Evolutionary conservation across 441 rosid genomes (phyloP).

Genomic region (Jatropha multifida): DNA sequence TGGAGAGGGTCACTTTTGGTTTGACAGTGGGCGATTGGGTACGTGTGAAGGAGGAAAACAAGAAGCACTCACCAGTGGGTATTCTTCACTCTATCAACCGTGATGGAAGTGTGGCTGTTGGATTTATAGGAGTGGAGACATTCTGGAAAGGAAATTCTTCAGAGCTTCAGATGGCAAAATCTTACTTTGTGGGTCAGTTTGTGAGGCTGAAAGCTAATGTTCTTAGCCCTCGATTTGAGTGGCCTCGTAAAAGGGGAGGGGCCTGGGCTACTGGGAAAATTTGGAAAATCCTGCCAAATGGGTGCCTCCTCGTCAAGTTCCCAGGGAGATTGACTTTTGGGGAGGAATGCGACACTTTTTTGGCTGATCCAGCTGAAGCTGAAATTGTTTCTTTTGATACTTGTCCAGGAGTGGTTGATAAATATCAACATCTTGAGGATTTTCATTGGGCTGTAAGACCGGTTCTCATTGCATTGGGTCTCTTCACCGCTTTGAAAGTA

Average conservation of each 20-base stretch:
- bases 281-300: conserved; percentile 61
- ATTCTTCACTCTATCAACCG: conserved; percentile 72
- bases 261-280: conserved; percentile 85
- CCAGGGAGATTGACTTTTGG: conserved; percentile 68
- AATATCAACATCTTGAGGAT: conserved; percentile 86
- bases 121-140: conserved; percentile 66
- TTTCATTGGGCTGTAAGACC: conserved; percentile 96
- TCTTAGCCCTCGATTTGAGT: conserved; percentile 72
- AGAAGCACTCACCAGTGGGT: conserved; percentile 70
- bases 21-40: conserved; percentile 94
- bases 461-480: conserved; percentile 58
- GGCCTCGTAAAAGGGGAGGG: conserved; percentile 63
- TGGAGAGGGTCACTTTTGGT: conserved; percentile 80
- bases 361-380: conserved; percentile 92
- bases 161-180: conserved; percentile 73
- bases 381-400: conserved; percentile 62
- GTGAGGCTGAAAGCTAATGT: conserved; percentile 59
- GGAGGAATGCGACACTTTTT: conserved; percentile 40
- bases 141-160: conserved; percentile 76
- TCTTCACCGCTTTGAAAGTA: conserved; percentile 66
- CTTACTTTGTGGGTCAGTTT: conserved; percentile 69
- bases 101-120: conserved; percentile 63
- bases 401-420: conserved; percentile 59
- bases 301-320: conserved; percentile 79
- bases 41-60: conserved; percentile 64